Conservation (phyloP, 1,139 yeast species). For the Blastobotrys persicus region DNA sequence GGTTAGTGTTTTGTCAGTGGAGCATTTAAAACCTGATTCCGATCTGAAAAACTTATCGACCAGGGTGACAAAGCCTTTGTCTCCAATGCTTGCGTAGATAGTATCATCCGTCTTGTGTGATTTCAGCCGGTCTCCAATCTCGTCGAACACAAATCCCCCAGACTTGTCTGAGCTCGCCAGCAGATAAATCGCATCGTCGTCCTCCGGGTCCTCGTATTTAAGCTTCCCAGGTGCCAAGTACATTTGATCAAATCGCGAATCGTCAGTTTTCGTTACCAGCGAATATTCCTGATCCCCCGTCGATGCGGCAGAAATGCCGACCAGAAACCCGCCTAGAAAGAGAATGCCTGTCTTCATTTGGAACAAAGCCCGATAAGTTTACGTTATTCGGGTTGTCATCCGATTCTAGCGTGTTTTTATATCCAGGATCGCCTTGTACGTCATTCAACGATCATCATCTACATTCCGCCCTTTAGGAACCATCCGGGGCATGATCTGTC, state of each 20-base stretch:
- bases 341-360: not conserved
- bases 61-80: not conserved
- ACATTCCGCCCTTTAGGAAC: too few relatives aligned
- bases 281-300: not conserved
- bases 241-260: not conserved
- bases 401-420: not conserved
- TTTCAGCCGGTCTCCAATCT: not conserved
- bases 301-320: not conserved
- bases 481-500: too few relatives aligned
- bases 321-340: not conserved
- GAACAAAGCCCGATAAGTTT: too few relatives aligned
- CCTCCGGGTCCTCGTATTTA: conserved; percentile 5
- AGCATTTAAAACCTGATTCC: not conserved
- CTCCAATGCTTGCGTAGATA: not conserved
- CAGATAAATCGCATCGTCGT: not conserved
- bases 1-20: conserved; percentile 4
- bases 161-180: not conserved
- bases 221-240: conserved; percentile 3
- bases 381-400: too few relatives aligned
- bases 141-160: not conserved
- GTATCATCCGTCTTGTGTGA: not conserved
- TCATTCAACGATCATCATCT: not conserved
- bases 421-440: not conserved
- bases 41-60: not conserved
- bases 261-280: not conserved